Evolutionary conservation across 208 protist species (phyloP).

Genomic region (Willaertia magna): DNA sequence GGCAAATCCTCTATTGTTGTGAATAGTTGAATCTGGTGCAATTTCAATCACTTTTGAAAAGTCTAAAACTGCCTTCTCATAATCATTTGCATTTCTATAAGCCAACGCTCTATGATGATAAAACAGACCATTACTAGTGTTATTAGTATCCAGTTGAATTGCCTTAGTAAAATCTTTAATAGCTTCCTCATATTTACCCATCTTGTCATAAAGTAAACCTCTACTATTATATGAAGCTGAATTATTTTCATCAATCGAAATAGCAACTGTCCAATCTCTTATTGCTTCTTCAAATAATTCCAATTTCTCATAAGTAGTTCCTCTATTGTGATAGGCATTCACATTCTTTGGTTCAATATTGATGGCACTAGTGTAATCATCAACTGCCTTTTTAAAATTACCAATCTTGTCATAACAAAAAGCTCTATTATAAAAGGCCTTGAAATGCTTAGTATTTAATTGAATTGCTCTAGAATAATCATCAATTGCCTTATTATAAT

Average conservation of each 20-base stretch:
- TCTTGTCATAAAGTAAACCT: conserved; percentile 18
- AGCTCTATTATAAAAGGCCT: conserved; percentile 77
- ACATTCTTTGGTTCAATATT: conserved; percentile 48
- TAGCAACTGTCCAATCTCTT: conserved; percentile 50
- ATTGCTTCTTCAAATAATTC: conserved; percentile 25
- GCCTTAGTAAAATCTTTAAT: neutral
- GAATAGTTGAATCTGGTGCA: neutral
- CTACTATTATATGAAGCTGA: conserved; percentile 67
- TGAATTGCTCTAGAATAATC: conserved; percentile 58
- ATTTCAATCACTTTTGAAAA: neutral
- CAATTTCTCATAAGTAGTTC: conserved; percentile 7
- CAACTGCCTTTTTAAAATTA: conserved; percentile 40
- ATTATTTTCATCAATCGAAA: conserved; percentile 49
- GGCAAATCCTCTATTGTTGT: conserved; percentile 18
- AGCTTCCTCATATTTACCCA: neutral
- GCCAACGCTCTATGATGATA: conserved; percentile 61
- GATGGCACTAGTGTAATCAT: conserved; percentile 54
- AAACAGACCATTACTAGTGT: conserved; percentile 48
- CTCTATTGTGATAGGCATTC: conserved; percentile 72
- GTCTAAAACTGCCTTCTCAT: neutral
- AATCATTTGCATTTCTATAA: neutral
- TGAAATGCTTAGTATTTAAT: conserved; percentile 62
- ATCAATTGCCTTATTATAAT: conserved; percentile 39
- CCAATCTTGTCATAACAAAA: conserved; percentile 34
- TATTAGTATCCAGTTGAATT: neutral